Conservation (phyloP, 495 filamentous ascomycete genomes). For the Daldinia childiae region DNA sequence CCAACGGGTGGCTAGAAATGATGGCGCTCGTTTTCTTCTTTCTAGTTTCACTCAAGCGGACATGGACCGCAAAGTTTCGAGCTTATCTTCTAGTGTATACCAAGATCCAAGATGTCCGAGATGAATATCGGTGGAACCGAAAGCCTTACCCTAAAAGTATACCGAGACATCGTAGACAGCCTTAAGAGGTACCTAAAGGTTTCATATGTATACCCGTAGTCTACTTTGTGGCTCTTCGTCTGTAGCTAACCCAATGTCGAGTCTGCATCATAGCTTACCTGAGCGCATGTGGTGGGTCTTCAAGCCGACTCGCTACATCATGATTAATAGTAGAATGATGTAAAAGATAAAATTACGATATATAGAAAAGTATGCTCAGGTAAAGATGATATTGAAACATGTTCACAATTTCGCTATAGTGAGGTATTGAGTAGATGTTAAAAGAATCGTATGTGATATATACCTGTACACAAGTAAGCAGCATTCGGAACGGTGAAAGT, state of each 20-base stretch:
- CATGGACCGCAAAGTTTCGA: background rate
- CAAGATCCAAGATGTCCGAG: background rate
- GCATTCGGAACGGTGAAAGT: background rate
- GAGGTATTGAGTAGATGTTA: background rate
- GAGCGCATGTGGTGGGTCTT: background rate
- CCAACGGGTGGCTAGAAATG: background rate
- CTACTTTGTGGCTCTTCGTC: background rate
- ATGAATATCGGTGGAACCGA: background rate
- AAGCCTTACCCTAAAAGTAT: background rate
- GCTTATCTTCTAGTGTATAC: background rate
- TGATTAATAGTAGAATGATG: background rate
- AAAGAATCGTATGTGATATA: background rate
- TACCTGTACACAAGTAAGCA: background rate
- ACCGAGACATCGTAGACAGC: background rate
- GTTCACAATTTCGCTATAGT: background rate
- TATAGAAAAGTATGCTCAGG: no score
- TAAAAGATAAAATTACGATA: background rate
- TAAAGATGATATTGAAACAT: background rate
- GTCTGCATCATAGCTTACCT: no score
- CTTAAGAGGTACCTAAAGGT: background rate
- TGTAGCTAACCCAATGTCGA: background rate
- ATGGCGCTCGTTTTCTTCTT: constrained; percentile 6
- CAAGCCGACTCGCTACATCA: background rate
- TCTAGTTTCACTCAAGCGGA: background rate
- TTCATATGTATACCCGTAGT: background rate